Conservation (phyloP, 176 grass and related monocot genomes). For the Luzula sylvatica region DNA sequence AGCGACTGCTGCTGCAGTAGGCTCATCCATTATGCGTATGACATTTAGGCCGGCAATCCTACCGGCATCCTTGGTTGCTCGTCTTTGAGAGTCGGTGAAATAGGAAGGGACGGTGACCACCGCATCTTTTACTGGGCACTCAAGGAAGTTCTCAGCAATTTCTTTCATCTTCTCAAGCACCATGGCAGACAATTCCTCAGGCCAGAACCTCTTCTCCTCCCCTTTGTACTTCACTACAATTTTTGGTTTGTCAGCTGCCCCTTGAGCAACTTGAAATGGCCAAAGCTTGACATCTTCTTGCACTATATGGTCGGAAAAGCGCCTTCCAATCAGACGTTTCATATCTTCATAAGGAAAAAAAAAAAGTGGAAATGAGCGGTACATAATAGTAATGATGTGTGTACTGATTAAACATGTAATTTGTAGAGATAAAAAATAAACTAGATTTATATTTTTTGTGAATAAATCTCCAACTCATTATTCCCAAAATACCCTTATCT, state of each 20-base stretch:
- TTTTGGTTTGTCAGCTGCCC: slow-evolving; percentile 14
- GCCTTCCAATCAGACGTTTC: slow-evolving; percentile 24
- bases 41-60: slow-evolving; percentile 16
- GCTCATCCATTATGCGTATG: slow-evolving; percentile 12
- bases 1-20: slow-evolving; percentile 12
- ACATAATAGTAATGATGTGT: background rate
- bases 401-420: background rate
- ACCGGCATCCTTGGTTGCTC: slow-evolving; percentile 12
- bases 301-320: slow-evolving; percentile 18
- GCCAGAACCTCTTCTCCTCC: slow-evolving; percentile 11
- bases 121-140: background rate
- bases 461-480: too few relatives aligned
- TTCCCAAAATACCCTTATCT: too few relatives aligned
- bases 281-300: slow-evolving; percentile 5
- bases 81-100: slow-evolving; percentile 10
- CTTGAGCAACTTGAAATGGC: slow-evolving; percentile 21
- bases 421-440: background rate
- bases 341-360: background rate
- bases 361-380: background rate
- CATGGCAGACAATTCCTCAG: slow-evolving; percentile 26
- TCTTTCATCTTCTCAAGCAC: slow-evolving; percentile 19
- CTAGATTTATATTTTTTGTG: background rate
- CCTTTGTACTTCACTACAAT: slow-evolving; percentile 13
- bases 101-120: slow-evolving; percentile 27
- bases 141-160: slow-evolving; percentile 11